Evolutionary conservation across 129 eudicot species (phyloP), one percentile per base, ranked within the genome.

Genomic region (Lactuca sativa): DNA sequence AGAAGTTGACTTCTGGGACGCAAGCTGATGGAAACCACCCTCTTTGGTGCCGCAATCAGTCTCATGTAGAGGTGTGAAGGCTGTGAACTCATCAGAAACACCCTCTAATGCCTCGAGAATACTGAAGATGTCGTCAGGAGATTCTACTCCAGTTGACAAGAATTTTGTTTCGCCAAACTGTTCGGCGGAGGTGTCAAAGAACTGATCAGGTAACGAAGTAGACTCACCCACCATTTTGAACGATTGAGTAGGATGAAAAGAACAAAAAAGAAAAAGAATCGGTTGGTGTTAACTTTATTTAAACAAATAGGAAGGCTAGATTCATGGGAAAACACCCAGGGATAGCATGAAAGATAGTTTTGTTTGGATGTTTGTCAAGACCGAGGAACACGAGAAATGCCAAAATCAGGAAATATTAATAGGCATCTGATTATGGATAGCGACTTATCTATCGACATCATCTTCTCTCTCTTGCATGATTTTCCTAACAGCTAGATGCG

Each of bases 101-200:
- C 79, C 80, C 11, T 89, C 98, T 47, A 83, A 75, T 34, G 88
- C 89, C 64, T 87, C 98, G 2, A 93, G 93, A 61, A 89, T 80
- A 59, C 92, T 83, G 67, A 93, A 93, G 48, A 93, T 84, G 52
- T 93, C 90, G 6, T 92, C 98, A 0, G 70, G 74, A 0, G 87
- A 81, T 12, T 79, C 76, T 13, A 72, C 13, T 31, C 62, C 70
- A 16, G 58, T 34, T 6, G 72, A 44, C 41, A 36, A 36, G 52
- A 74, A 69, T 38, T 72, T 74, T 13, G 77, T 63, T 33, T 69
- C 80, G 3, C 67, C 80, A 16, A 80, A 67, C 34, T 77, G 71
- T 6, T 79, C 86, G 1, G 80, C 43, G 13, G 82, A 80, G 51
- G 68, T 48, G 21, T 81, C 70, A 17, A 84, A 72, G 43, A 82